Evolutionary conservation across 805 yeast genomes (phyloP), one percentile per base, ranked within the genome.

Genomic region (Metschnikowia sp.): DNA sequence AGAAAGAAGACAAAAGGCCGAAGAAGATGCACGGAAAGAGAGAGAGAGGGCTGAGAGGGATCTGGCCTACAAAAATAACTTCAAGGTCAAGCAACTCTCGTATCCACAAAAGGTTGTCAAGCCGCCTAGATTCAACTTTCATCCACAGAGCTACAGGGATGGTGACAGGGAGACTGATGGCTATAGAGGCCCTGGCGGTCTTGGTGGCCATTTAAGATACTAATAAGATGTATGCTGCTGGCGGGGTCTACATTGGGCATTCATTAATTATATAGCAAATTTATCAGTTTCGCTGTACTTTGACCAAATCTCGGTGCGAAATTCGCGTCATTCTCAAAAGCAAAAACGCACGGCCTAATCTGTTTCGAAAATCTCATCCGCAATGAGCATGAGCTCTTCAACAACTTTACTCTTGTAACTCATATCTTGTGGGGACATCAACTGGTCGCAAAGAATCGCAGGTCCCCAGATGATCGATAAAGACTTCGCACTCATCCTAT

Each of bases 391-490:
- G 59, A 94, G 77, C 50, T 90, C 92, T 62, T 91, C 96, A 56
- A 94, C 80, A 4, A 89, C 86, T 48, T 78, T 78, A 39, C 88
- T 84, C 65, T 87, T 88, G 54, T 78, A 81, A 46, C 84, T 84
- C 71, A 87, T 80, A 59, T 83, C 96, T 53, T 83, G 87, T 3
- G 82, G 79, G 50, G 82, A 84, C 60, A 77, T 72, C 22, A 79
- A 78, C 48, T 79, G 81, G 56, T 81, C 86, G 40, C 83, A 81
- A 63, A 94, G 76, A 44, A 94, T 68, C 2, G 88, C 87, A 15
- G 96, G 96, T 0, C 97, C 97, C 99, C 99, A 94, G 34, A 92
- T 90, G 35, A 88, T 88, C 40, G 96, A 88, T 57, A 94, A 66
- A 50, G 86, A 84, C 59, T 84, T 84, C 48, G 83, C 75, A 40